Conservation (phyloP, 495 filamentous ascomycete species). For the Sporormia fimetaria region DNA sequence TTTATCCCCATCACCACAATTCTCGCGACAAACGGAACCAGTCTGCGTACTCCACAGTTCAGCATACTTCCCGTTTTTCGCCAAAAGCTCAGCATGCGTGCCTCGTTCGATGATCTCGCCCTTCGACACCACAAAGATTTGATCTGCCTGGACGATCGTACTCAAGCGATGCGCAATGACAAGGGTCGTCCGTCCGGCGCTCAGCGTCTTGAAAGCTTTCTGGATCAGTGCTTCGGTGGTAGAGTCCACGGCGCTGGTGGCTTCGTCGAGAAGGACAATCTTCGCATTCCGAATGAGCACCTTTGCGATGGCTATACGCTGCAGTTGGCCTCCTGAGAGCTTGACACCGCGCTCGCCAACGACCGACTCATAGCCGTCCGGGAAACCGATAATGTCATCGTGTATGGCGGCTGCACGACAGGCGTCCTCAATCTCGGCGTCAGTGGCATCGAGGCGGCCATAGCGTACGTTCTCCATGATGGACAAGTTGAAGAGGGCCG, state of each 20-base stretch:
- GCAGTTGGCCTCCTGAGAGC: slow-evolving; percentile 25
- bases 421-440: slow-evolving; percentile 35
- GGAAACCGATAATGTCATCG: slow-evolving; percentile 46
- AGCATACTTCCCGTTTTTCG: slow-evolving; percentile 16
- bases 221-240: slow-evolving; percentile 21
- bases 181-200: slow-evolving; percentile 19
- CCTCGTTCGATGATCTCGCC: slow-evolving; percentile 33
- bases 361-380: slow-evolving; percentile 31
- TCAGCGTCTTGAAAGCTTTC: slow-evolving; percentile 18
- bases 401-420: slow-evolving; percentile 48
- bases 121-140: slow-evolving; percentile 33
- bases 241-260: slow-evolving; percentile 21
- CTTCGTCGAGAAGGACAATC: slow-evolving; percentile 26
- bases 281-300: slow-evolving; percentile 22
- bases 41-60: slow-evolving; percentile 24
- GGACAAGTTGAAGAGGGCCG: slow-evolving; percentile 28
- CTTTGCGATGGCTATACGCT: slow-evolving; percentile 26
- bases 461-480: slow-evolving; percentile 51
- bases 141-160: slow-evolving; percentile 32
- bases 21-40: no score
- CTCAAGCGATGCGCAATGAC: slow-evolving; percentile 28
- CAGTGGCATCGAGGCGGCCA: slow-evolving; percentile 37
- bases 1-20: no score
- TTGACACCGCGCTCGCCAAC: slow-evolving; percentile 18
- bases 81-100: slow-evolving; percentile 31